Evolutionary conservation across 2,329 filamentous ascomycete species (phyloP).

Genomic region (Fusarium setosum): DNA sequence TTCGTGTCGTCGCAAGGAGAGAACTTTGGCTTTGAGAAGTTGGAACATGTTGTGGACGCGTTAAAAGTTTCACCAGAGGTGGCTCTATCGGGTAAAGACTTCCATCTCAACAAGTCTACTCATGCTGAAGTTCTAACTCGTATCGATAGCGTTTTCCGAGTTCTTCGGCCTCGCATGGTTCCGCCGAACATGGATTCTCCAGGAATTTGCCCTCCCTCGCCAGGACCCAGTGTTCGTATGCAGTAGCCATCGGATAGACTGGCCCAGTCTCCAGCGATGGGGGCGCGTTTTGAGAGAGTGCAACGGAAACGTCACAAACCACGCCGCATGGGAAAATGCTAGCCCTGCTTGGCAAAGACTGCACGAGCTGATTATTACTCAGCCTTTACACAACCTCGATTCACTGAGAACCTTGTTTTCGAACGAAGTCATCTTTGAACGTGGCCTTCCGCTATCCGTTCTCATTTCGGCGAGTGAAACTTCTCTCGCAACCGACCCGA

Average conservation of each 20-base stretch:
- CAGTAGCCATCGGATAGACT: not conserved
- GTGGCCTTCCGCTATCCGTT: not conserved
- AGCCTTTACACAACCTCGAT: not conserved
- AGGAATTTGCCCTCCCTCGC: not conserved
- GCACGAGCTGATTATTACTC: not conserved
- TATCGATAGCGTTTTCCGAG: not conserved
- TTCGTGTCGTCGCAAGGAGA: not conserved
- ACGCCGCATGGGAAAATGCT: not conserved
- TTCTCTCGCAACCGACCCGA: conserved; percentile 1
- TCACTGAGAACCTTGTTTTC: not conserved
- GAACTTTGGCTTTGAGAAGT: not conserved
- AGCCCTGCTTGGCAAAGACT: not conserved
- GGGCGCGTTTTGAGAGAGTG: not conserved
- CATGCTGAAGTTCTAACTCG: not conserved
- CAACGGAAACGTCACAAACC: not conserved
- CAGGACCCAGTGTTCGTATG: conserved; percentile 1
- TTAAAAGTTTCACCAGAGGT: not conserved
- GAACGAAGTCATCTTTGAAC: not conserved
- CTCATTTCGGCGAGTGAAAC: not conserved
- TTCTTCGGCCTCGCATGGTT: not conserved
- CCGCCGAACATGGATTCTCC: conserved; percentile 2
- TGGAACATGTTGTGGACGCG: not conserved
- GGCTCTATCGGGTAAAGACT: not conserved
- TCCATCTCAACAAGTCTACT: not conserved
- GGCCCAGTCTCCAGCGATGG: not conserved